Evolutionary conservation across 306 rosid species (phyloP), one percentile per base, ranked within the genome.

Genomic region (Abrus pulchellus): DNA sequence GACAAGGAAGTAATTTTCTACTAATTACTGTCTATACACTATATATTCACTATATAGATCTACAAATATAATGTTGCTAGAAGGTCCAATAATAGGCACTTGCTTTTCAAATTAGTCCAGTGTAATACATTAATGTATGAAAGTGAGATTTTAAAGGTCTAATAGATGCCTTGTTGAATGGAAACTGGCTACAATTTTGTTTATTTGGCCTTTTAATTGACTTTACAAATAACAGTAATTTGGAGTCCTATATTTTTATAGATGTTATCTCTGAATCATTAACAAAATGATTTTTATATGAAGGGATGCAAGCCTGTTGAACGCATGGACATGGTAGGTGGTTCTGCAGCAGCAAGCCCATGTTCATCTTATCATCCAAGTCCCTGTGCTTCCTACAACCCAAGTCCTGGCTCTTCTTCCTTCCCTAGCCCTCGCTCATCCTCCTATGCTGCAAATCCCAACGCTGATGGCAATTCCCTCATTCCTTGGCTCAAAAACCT

Each of bases 401-500:
- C 94, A 44, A 94, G 98, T 78, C 97, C 96, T 27, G 94, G 90
- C 75, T 89, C 98, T 59, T 92, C 98, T 33, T 94, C 97, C 41
- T 92, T 94, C 69, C 97, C 94, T 3, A 94, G 98, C 72, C 97
- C 97, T 43, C 83, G 87, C 30, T 88, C 97, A 57, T 89, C 97
- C 59, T 80, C 93, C 28, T 85, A 83, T 86, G 89, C 85, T 9
- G 86, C 88, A 52, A 90, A 85, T 78, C 82, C 84, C 8, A 92
- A 85, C 68, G 87, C 81, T 1, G 97, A 94, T 55, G 84, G 87
- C 43, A 91, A 82, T 72, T 94, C 97, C 62, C 93, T 94, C 36
- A 90, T 94, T 76, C 98, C 98, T 43, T 92, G 97, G 98, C 93
- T 94, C 48, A 92, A 87, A 83, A 91, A 91, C 80, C 94, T 94